Percentiles rank a stretch among this genome's conserved stretches.
Conservation (phyloP, 176 grass and related monocot genomes). For the Carex scoparia region DNA sequence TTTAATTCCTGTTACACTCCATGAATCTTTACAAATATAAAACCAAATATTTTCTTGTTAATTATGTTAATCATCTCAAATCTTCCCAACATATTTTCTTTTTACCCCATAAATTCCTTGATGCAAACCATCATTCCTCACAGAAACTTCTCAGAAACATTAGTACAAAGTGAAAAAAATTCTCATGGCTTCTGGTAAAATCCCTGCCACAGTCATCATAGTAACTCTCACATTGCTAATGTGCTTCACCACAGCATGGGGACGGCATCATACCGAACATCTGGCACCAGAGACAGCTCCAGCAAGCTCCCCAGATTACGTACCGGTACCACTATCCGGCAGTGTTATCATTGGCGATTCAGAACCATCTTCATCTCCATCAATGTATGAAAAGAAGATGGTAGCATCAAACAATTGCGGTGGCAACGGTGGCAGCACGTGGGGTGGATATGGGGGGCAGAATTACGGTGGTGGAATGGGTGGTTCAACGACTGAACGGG, state of each 20-base stretch:
- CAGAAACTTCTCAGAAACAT: neutral
- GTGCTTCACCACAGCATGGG: neutral
- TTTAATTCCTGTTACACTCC: neutral
- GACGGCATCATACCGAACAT: no score
- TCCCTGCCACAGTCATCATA: neutral
- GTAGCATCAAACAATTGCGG: neutral
- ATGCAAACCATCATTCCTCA: neutral
- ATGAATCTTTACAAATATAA: neutral
- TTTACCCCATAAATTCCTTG: neutral
- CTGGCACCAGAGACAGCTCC: neutral
- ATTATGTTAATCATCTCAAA: neutral
- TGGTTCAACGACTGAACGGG: neutral
- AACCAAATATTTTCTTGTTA: neutral
- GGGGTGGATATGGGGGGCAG: neutral
- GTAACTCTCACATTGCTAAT: neutral
- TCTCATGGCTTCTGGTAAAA: neutral
- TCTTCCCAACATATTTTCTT: neutral
- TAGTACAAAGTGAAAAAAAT: neutral
- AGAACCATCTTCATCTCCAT: neutral
- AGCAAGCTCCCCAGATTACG: neutral
- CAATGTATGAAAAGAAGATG: neutral
- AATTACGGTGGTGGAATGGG: neutral
- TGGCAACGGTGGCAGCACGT: neutral
- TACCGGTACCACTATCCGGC: neutral
- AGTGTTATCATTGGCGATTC: neutral